Percentiles rank a stretch among this genome's conserved stretches.
phyloP scores from a whole-genome alignment of 306 rosid genomes.

The Hippophae gyantsensis region DNA sequence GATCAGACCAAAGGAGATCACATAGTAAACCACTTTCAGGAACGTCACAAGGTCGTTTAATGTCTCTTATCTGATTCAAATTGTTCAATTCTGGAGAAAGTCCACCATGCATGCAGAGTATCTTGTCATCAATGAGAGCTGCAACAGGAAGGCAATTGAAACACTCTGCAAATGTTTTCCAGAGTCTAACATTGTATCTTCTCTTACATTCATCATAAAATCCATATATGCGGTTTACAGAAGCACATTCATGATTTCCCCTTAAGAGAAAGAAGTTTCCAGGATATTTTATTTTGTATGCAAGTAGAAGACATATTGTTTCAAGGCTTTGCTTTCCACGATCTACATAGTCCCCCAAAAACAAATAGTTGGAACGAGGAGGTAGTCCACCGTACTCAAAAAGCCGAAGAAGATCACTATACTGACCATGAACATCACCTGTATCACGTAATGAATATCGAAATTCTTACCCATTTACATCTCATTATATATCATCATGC shows the following conservation, averaged over 20 bases:
- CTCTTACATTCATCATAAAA: slow-evolving; percentile 87
- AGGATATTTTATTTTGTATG: slow-evolving; percentile 77
- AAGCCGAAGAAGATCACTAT: slow-evolving; percentile 70
- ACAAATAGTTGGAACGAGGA: slow-evolving; percentile 72
- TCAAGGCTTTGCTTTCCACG: slow-evolving; percentile 87
- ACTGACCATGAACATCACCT: slow-evolving; percentile 93
- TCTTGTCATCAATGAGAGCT: slow-evolving; percentile 69
- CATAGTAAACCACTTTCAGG: slow-evolving; percentile 70
- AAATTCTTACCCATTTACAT: no score
- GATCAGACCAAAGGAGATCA: slow-evolving; percentile 93
- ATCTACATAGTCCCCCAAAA: slow-evolving; percentile 86
- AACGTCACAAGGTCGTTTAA: slow-evolving; percentile 56
- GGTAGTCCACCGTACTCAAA: slow-evolving; percentile 81
- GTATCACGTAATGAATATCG: slow-evolving; percentile 18
- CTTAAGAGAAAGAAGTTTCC: slow-evolving; percentile 71
- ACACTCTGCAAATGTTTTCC: slow-evolving; percentile 75
- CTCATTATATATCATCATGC: background rate
- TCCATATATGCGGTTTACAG: slow-evolving; percentile 77
- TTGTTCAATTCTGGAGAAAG: slow-evolving; percentile 60
- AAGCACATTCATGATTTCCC: slow-evolving; percentile 95
- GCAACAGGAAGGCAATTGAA: slow-evolving; percentile 90
- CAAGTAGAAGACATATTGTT: slow-evolving; percentile 85
- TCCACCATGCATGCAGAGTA: slow-evolving; percentile 90
- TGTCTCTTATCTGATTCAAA: slow-evolving; percentile 47
- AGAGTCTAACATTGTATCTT: slow-evolving; percentile 57